phyloP scores from a whole-genome alignment of 768 basidiomycete species.

The Kondoa malvinella region DNA sequence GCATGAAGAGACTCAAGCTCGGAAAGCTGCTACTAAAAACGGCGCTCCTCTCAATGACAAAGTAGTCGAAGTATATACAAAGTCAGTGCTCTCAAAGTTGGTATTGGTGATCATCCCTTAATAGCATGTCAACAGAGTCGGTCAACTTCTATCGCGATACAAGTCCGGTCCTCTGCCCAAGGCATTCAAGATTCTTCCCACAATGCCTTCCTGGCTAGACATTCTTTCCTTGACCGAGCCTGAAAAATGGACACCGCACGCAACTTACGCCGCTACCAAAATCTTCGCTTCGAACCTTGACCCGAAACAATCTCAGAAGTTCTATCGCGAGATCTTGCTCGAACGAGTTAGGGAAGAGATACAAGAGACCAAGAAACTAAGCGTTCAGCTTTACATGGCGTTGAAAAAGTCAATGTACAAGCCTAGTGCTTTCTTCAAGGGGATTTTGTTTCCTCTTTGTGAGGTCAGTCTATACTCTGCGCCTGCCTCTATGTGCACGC shows the following conservation, averaged over 20 bases:
- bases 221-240: slow-evolving; percentile 83
- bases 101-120: background rate
- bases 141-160: slow-evolving; percentile 66
- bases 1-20: slow-evolving; percentile 38
- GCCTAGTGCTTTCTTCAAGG: slow-evolving; percentile 96
- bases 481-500: no score
- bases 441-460: slow-evolving; percentile 83
- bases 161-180: slow-evolving; percentile 89
- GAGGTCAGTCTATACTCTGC: slow-evolving; percentile 54
- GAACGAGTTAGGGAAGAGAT: slow-evolving; percentile 84
- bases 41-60: slow-evolving; percentile 61
- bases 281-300: slow-evolving; percentile 96
- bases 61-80: slow-evolving; percentile 80
- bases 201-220: slow-evolving; percentile 87
- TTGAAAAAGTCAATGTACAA: slow-evolving; percentile 84
- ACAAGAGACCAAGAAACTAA: slow-evolving; percentile 55
- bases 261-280: slow-evolving; percentile 78
- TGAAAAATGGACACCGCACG: slow-evolving; percentile 88
- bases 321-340: slow-evolving; percentile 74
- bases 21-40: slow-evolving; percentile 11
- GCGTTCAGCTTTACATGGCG: slow-evolving; percentile 86
- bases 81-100: slow-evolving; percentile 40
- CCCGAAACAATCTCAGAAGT: slow-evolving; percentile 79
- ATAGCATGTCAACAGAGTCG: slow-evolving; percentile 45
- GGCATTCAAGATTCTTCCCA: slow-evolving; percentile 93